A percentile compares a stretch with the other conserved stretches of the same genome.
phyloP scores from a whole-genome alignment of 768 basidiomycete genomes.

The Clitopilus hobsonii region DNA sequence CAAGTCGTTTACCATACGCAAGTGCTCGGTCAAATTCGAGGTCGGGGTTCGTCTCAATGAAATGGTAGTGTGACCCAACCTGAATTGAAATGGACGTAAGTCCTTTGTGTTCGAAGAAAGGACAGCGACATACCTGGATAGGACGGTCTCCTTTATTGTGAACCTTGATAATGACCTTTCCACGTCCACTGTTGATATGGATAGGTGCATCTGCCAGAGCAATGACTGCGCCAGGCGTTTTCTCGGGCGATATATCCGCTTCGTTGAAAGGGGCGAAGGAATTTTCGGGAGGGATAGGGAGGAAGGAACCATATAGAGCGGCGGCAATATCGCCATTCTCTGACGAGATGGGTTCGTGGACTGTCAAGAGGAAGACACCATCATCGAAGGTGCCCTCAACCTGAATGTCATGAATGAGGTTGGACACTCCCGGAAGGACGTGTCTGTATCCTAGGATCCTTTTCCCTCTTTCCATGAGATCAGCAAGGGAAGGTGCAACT shows the following conservation, averaged over 20 bases:
- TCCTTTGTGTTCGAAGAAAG: background rate
- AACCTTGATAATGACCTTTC: conserved; percentile 67
- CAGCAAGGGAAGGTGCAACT: conserved; percentile 55
- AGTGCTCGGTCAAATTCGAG: conserved; percentile 79
- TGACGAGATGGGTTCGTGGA: conserved; percentile 91
- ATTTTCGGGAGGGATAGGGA: conserved; percentile 68
- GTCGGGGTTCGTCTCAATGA: conserved; percentile 81
- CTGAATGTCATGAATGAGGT: conserved; percentile 80
- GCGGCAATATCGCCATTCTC: conserved; percentile 70
- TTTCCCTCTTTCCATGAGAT: conserved; percentile 95
- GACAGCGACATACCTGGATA: conserved; percentile 57
- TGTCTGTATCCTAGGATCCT: conserved; percentile 82
- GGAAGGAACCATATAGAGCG: conserved; percentile 94
- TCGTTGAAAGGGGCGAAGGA: conserved; percentile 57
- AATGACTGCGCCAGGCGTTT: conserved; percentile 74
- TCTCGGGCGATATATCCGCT: conserved; percentile 44
- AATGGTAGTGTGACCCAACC: conserved; percentile 95
- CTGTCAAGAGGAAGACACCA: conserved; percentile 94
- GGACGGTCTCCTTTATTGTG: conserved; percentile 92
- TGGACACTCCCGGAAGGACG: conserved; percentile 78
- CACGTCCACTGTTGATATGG: conserved; percentile 66
- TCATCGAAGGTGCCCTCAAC: conserved; percentile 91
- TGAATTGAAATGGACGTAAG: conserved; percentile 22
- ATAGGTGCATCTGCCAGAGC: conserved; percentile 58
- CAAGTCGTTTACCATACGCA: conserved; percentile 82